A percentile compares a stretch with the other conserved stretches of the same genome.
These are phyloP conservation scores for Cicer judaicum DNA, from an alignment of 306 rosid genomes.

Conservation along the genomic window DNA sequence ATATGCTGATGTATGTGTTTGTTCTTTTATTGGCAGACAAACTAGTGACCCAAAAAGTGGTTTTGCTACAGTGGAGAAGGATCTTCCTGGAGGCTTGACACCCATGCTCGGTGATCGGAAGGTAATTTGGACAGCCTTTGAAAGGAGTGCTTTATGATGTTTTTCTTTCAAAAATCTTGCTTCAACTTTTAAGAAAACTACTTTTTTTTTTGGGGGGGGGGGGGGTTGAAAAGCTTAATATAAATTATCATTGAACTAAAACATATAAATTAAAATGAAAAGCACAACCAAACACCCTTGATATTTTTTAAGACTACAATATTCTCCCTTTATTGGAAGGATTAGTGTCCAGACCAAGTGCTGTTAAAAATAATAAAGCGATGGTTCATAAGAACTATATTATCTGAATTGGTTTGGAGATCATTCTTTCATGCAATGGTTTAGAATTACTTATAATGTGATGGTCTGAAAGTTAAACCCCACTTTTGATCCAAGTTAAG, in stretches of 20 bases:
- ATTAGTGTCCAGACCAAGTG: not conserved
- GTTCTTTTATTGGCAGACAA: slow-evolving; percentile 66
- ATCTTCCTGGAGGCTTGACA: slow-evolving; percentile 93
- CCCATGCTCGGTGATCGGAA: slow-evolving; percentile 98
- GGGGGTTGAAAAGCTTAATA: not conserved
- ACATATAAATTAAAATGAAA: not conserved
- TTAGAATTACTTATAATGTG: slow-evolving; percentile 1
- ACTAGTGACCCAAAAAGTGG: slow-evolving; percentile 96
- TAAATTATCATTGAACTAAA: not conserved
- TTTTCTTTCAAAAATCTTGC: not conserved
- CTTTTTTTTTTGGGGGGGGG: not conserved
- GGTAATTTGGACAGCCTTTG: slow-evolving; percentile 53
- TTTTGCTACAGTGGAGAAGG: slow-evolving; percentile 97
- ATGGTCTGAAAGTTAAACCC: not conserved
- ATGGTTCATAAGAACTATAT: not conserved
- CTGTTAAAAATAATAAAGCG: not conserved
- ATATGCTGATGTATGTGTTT: slow-evolving; percentile 12
- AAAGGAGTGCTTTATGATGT: not conserved
- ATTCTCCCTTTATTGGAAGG: no score
- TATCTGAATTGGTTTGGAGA: not conserved
- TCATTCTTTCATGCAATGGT: slow-evolving; percentile 8
- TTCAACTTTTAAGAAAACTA: not conserved
- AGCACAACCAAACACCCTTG: not conserved
- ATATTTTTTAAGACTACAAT: not conserved
- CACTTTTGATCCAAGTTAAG: slow-evolving; percentile 11